Percentiles rank a stretch among this genome's conserved stretches.
Conservation (phyloP, 2,329 filamentous ascomycete genomes). For the Cladobotryum mycophilum region DNA sequence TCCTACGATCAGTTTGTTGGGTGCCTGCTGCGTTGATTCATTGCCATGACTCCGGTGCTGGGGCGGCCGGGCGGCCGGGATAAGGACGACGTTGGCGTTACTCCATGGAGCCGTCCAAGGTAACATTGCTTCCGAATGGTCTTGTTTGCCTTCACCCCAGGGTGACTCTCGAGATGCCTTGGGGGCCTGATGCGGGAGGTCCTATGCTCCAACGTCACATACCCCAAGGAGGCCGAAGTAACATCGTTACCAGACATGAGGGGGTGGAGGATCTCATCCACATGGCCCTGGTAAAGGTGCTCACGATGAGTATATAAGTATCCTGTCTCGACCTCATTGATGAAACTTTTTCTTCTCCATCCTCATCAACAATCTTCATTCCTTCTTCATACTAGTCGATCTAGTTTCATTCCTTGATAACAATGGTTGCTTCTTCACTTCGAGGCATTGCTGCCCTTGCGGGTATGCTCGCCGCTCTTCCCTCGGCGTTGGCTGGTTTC, state of each 20-base stretch:
- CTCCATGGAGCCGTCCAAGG: not conserved
- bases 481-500: conserved; percentile 36
- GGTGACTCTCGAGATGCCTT: not conserved
- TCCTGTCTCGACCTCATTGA: conserved; percentile 2
- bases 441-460: conserved; percentile 13
- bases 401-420: too few relatives aligned
- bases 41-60: not conserved
- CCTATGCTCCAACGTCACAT: conserved; percentile 5
- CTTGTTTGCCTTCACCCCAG: not conserved
- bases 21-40: not conserved
- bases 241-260: conserved; percentile 3
- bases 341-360: conserved; percentile 2
- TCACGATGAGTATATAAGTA: conserved; percentile 4
- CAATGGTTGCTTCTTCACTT: conserved; percentile 9
- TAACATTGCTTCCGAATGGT: conserved; percentile 4
- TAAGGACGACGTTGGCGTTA: not conserved
- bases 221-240: conserved; percentile 4
- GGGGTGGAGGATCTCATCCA: not conserved
- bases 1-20: not conserved
- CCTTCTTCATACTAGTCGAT: not conserved
- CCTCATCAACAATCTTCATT: not conserved
- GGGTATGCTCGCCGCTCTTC: conserved; percentile 20
- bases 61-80: not conserved
- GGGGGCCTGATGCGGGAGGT: not conserved
- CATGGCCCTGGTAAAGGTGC: not conserved